phyloP scores from a whole-genome alignment of 352 stramenopile species.

The Albugo candida region DNA sequence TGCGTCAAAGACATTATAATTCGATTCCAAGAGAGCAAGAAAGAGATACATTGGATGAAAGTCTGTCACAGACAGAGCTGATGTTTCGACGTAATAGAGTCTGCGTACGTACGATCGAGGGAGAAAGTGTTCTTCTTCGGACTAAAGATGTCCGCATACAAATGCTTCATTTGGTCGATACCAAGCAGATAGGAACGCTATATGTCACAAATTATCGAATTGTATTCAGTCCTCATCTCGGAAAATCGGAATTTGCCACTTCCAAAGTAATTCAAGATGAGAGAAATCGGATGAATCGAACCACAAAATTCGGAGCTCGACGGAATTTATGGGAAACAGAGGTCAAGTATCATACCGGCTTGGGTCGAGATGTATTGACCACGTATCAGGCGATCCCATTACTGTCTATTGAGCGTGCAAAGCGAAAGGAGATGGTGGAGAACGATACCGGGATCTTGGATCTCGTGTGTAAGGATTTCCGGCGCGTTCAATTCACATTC shows the following conservation, averaged over 20 bases:
- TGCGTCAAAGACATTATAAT: no score
- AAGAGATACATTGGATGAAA: no score
- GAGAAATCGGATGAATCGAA: conserved; percentile 23
- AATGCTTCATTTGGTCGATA: conserved; percentile 25
- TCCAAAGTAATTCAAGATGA: background rate
- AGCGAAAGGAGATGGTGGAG: conserved; percentile 57
- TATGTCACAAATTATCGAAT: conserved; percentile 71
- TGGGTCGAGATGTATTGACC: conserved; percentile 2
- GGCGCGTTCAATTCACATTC: conserved; percentile 56
- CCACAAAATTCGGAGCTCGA: conserved; percentile 19
- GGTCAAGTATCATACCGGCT: no score
- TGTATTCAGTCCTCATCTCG: conserved; percentile 35
- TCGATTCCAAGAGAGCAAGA: no score
- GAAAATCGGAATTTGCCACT: background rate
- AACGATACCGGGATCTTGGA: conserved; percentile 49
- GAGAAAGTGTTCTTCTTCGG: conserved; percentile 40
- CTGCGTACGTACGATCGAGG: conserved; percentile 17
- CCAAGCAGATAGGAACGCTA: conserved; percentile 24
- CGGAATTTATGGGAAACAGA: conserved; percentile 4
- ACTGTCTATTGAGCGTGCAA: conserved; percentile 45
- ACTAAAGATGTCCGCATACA: conserved; percentile 37
- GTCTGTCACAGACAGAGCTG: no score
- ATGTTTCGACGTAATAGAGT: conserved; percentile 8
- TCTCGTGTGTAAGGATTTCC: conserved; percentile 65
- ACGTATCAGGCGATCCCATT: conserved; percentile 57